Conservation (phyloP, 768 basidiomycete species). For the Boletellus ananiceps region DNA sequence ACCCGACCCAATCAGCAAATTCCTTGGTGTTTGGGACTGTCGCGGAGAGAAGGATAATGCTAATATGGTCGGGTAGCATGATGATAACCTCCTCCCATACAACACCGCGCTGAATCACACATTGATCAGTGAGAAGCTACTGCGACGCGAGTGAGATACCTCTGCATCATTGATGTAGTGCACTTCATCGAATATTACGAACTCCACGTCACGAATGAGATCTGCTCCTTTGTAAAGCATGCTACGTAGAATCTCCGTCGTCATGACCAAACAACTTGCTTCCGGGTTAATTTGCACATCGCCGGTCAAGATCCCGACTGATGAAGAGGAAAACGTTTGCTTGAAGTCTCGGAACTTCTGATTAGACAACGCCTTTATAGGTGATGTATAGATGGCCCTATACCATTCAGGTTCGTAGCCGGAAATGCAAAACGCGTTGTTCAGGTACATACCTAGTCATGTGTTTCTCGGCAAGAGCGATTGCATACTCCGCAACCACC, state of each 20-base stretch:
- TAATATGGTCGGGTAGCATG: constrained; percentile 98
- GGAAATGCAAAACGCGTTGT: constrained; percentile 12
- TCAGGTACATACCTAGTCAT: constrained; percentile 79
- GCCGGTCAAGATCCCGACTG: constrained; percentile 94
- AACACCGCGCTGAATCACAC: constrained; percentile 73
- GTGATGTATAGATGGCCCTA: constrained; percentile 97
- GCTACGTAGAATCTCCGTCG: constrained; percentile 94
- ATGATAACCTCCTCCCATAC: constrained; percentile 99
- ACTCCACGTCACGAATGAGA: constrained; percentile 96
- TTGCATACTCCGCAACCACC: constrained; percentile 98
- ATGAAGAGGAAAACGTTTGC: constrained; percentile 84
- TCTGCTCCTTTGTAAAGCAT: constrained; percentile 99
- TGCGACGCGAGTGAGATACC: constrained; percentile 41
- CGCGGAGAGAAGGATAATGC: constrained; percentile 93
- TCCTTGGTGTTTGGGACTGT: constrained; percentile 98
- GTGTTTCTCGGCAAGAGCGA: constrained; percentile 93
- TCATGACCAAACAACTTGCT: constrained; percentile 95
- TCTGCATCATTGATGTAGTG: constrained; percentile 99
- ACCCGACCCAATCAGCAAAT: constrained; percentile 99
- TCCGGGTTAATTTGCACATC: constrained; percentile 99
- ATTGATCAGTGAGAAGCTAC: constrained; percentile 10
- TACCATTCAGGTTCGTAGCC: constrained; percentile 1
- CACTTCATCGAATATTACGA: constrained; percentile 99
- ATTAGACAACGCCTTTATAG: constrained; percentile 97
- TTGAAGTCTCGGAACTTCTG: constrained; percentile 99